phyloP scores from a whole-genome alignment of 139 green algal species.

The Zygnema circumcarinatum region DNA sequence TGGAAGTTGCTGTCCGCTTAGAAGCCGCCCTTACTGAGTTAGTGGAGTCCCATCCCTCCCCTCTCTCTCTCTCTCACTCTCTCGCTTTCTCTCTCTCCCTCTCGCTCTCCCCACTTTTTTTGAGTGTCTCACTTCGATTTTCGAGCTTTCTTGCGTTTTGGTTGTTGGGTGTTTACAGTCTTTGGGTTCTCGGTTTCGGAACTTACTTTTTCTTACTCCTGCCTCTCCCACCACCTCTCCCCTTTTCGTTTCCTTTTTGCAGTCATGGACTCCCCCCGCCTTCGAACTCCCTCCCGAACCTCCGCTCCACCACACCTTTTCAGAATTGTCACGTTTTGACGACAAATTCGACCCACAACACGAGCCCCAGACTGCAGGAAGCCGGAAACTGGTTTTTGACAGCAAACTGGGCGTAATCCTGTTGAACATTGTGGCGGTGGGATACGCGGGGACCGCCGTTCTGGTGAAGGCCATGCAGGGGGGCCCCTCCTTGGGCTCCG shows the following conservation, averaged over 20 bases:
- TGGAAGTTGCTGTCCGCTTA: not conserved
- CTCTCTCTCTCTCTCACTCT: not conserved
- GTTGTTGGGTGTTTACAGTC: no score
- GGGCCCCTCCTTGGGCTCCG: not conserved
- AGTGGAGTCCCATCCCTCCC: not conserved
- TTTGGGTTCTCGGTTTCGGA: not conserved
- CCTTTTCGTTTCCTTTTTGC: not conserved
- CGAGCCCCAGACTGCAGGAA: not conserved
- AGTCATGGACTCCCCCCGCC: not conserved
- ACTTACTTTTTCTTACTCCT: not conserved
- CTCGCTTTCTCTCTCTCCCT: not conserved
- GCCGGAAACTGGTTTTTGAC: not conserved
- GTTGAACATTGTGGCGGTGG: conserved; percentile 27
- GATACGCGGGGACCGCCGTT: conserved; percentile 34
- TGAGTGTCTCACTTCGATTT: no score
- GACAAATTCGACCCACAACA: not conserved
- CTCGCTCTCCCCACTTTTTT: not conserved
- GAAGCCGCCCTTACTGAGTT: no score
- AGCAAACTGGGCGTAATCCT: not conserved
- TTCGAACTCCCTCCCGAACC: not conserved
- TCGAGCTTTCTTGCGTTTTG: no score
- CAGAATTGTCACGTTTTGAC: not conserved
- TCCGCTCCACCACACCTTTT: not conserved
- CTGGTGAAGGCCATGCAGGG: conserved; percentile 36
- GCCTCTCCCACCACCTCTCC: not conserved